These are phyloP conservation scores for Maudiozyma serrabonitensis DNA, from an alignment of 805 yeast genomes.

Conservation along the genomic window DNA sequence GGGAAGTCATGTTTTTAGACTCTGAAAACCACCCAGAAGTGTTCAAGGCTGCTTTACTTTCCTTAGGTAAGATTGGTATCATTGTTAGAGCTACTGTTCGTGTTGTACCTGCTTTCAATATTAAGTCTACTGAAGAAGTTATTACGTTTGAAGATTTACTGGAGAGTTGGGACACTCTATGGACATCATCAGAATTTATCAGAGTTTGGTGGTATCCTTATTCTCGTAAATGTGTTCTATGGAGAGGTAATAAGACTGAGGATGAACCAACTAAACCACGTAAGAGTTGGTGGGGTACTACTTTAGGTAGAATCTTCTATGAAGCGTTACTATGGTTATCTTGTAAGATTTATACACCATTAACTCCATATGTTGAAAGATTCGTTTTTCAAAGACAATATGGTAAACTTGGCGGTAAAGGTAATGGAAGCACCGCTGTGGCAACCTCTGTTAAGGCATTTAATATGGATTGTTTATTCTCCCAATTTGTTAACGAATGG, in stretches of 20 bases:
- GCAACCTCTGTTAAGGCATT: slow-evolving; percentile 78
- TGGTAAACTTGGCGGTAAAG: slow-evolving; percentile 59
- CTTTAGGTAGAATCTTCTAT: slow-evolving; percentile 67
- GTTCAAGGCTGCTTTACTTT: slow-evolving; percentile 73
- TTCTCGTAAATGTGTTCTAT: slow-evolving; percentile 69
- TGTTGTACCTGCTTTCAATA: slow-evolving; percentile 72
- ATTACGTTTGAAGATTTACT: slow-evolving; percentile 67
- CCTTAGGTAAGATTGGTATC: slow-evolving; percentile 87
- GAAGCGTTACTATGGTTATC: slow-evolving; percentile 72
- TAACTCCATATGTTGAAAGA: slow-evolving; percentile 77
- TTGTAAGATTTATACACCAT: slow-evolving; percentile 58
- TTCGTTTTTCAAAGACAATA: slow-evolving; percentile 82
- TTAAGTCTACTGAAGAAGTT: slow-evolving; percentile 73
- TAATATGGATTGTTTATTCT: slow-evolving; percentile 90
- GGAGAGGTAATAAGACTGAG: slow-evolving; percentile 78
- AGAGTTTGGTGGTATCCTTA: slow-evolving; percentile 99
- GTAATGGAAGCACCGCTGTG: slow-evolving; percentile 54
- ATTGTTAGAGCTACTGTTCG: slow-evolving; percentile 80
- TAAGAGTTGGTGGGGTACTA: slow-evolving; percentile 78
- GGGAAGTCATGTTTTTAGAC: slow-evolving; percentile 46
- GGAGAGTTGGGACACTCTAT: slow-evolving; percentile 62
- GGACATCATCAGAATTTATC: slow-evolving; percentile 85
- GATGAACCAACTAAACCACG: slow-evolving; percentile 57
- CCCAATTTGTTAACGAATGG: slow-evolving; percentile 95
- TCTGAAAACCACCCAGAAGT: slow-evolving; percentile 50